A percentile compares a stretch with the other conserved stretches of the same genome.
These are phyloP conservation scores for Tuber aestivum DNA, from an alignment of 495 filamentous ascomycete genomes.

Conservation along the genomic window DNA sequence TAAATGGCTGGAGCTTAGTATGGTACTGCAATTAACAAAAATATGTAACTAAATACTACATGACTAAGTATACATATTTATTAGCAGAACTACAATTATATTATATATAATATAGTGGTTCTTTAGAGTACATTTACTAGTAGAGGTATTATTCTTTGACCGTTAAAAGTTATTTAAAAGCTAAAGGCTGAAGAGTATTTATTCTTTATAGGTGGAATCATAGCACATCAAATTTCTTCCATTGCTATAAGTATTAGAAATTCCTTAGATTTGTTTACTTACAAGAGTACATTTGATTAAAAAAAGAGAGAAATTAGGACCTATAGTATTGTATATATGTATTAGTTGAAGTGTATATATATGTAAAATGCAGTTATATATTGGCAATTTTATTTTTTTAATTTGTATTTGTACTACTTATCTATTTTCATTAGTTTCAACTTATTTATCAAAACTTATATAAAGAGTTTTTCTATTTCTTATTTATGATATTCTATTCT, in stretches of 20 bases:
- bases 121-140: too few species aligned
- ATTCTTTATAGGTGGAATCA: too few species aligned
- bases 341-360: background rate
- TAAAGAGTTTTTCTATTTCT: background rate
- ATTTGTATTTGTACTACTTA: background rate
- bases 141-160: too few species aligned
- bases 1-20: too few species aligned
- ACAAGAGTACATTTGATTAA: background rate
- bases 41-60: too few species aligned
- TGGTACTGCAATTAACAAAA: too few species aligned
- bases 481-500: background rate
- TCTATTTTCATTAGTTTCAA: background rate
- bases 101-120: too few species aligned
- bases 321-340: background rate
- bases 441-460: background rate
- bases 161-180: too few species aligned
- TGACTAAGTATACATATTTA: too few species aligned
- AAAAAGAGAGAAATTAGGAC: background rate
- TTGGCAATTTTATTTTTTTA: background rate
- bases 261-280: background rate
- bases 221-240: background rate
- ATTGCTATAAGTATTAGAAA: background rate
- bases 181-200: too few species aligned
- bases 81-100: too few species aligned
- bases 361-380: background rate